Base-by-base conservation (phyloP, 495 filamentous ascomycete genomes). In the Xylaria longipes region DNA sequence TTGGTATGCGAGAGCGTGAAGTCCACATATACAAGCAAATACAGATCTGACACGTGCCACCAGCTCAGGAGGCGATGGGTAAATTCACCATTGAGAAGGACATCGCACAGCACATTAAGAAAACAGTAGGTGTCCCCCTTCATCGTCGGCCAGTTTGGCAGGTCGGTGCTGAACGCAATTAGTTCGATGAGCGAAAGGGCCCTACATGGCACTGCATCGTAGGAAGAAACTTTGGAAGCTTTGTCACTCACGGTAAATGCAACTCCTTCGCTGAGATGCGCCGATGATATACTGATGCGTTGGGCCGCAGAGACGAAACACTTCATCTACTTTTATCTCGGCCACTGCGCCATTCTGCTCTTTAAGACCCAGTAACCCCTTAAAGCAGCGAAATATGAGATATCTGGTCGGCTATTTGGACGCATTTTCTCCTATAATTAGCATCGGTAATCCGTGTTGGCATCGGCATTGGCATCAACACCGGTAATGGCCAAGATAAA, bases 251-350 rank as follows among this genome's bases (percentile, higher is more conserved):
- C 78, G 96, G 95, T 97, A 88, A 70, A 87, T 63, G n/a, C 35
- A 29, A 39, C 33, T 43, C 41, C 29, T 33, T 37, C 17, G 37
- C 67, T 22, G 12, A 22, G 45, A 33, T 29, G 25, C 12, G 50
- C 11, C 52, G 46, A 35, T 46, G 37, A 33, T 54, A 63, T 45
- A 50, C 74, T 80, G 65, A 71, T 48, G 72, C 45, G n/a, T 31
- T 22, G 20, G 68, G 9, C 29, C 31, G 63, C 39, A 98, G 95
- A 99, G 81, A 98, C 96, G 50, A 97, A 97, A 84, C 96, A 99
- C 83, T 99, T 99, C 86, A 98, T 98, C 80, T 99, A 99, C 86
- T 99, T 99, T 88, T 98, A 98, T 84, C 93, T 98, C 71, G 96
- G 96, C 61, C 96, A 98, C 87, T 97, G 93, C 81, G 96, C 96